Evolutionary conservation across 768 basidiomycete species (phyloP).

Genomic region (Lenzites betulinus): DNA sequence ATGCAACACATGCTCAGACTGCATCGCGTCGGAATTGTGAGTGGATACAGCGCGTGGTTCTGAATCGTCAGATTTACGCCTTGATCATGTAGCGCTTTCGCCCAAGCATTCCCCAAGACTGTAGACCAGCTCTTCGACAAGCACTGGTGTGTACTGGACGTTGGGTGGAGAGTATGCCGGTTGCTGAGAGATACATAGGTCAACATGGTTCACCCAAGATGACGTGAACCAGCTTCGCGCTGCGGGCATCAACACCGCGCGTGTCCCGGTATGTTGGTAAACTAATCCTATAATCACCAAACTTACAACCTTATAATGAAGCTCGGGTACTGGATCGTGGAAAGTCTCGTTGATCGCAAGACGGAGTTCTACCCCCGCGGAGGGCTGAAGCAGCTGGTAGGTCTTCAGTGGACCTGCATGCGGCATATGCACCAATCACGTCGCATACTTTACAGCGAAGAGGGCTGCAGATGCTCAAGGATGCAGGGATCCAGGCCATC

Average conservation of each 20-base stretch:
- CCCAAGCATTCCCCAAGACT: slow-evolving; percentile 56
- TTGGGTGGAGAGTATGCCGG: no score
- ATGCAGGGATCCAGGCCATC: slow-evolving; percentile 66
- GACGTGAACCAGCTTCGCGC: slow-evolving; percentile 57
- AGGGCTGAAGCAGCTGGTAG: slow-evolving; percentile 64
- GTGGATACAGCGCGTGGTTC: slow-evolving; percentile 11
- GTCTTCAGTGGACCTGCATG: slow-evolving; percentile 17
- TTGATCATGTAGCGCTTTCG: slow-evolving; percentile 49
- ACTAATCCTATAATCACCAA: neutral
- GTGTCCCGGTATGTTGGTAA: slow-evolving; percentile 59
- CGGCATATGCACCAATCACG: neutral
- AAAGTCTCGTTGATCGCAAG: slow-evolving; percentile 62
- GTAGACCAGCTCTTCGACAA: slow-evolving; percentile 58
- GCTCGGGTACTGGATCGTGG: slow-evolving; percentile 86
- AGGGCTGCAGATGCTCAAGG: slow-evolving; percentile 59
- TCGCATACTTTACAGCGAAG: slow-evolving; percentile 60
- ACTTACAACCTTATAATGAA: slow-evolving; percentile 26
- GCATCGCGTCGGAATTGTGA: slow-evolving; percentile 71
- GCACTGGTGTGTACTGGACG: slow-evolving; percentile 54
- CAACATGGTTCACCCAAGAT: slow-evolving; percentile 68
- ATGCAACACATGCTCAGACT: slow-evolving; percentile 60
- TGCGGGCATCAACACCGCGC: slow-evolving; percentile 72
- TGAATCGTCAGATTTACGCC: neutral
- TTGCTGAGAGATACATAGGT: slow-evolving; percentile 37
- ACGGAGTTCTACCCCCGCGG: slow-evolving; percentile 70